A percentile compares a stretch with the other conserved stretches of the same genome.
These are phyloP conservation scores for Globisporangium carolinianum DNA, from an alignment of 352 stramenopile genomes.

Conservation along the genomic window DNA sequence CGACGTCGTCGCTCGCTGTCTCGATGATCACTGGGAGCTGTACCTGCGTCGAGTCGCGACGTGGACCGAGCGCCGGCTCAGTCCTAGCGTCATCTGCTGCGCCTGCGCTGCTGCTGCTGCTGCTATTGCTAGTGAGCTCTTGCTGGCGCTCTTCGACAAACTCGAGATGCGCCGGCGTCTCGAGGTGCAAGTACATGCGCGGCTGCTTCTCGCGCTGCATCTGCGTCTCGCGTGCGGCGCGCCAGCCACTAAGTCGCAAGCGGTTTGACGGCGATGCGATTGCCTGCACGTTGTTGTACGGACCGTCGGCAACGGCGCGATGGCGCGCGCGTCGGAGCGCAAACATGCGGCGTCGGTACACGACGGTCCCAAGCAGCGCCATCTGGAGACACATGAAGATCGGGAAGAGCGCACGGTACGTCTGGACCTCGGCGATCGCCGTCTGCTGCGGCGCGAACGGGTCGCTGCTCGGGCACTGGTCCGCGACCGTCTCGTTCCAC, in stretches of 20 bases:
- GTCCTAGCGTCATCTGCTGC: too few species aligned
- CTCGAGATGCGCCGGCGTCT: constrained; percentile 16
- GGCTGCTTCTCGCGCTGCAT: constrained; percentile 59
- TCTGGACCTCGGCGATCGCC: constrained; percentile 16
- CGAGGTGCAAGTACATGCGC: constrained; percentile 27
- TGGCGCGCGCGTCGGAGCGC: constrained; percentile 16
- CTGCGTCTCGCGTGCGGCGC: constrained; percentile 35
- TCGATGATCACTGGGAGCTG: too few species aligned
- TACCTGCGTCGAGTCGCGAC: too few species aligned
- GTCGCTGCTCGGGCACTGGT: constrained; percentile 30
- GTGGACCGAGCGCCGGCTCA: too few species aligned
- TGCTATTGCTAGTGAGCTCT: neutral
- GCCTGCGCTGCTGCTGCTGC: too few species aligned
- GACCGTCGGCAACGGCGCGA: constrained; percentile 20
- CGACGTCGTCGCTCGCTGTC: too few species aligned
- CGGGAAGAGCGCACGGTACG: constrained; percentile 54
- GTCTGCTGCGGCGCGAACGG: constrained; percentile 13
- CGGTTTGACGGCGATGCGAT: constrained; percentile 66
- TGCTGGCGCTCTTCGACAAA: constrained; percentile 9
- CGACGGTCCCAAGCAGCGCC: constrained; percentile 39
- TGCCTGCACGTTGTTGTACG: constrained; percentile 69
- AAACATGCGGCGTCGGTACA: constrained; percentile 49
- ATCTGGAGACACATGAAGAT: constrained; percentile 70
- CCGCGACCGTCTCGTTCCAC: constrained; percentile 45
- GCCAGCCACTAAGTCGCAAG: constrained; percentile 58